Percentiles rank a stretch among this genome's conserved stretches.
Conservation (phyloP, 345 rosid species). For the Turritis glabra region DNA sequence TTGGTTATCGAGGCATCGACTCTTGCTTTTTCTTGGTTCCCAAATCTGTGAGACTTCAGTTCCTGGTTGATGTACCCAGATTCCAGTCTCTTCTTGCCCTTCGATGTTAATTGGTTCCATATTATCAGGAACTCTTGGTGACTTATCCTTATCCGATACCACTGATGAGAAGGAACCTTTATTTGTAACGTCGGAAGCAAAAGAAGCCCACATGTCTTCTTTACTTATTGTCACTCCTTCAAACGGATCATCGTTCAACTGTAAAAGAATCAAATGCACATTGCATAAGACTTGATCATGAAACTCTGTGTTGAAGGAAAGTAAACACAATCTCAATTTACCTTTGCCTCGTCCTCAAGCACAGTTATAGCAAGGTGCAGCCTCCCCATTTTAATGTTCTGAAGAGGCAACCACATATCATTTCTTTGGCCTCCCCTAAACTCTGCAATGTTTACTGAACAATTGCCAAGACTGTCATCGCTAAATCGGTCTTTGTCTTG, state of each 20-base stretch:
- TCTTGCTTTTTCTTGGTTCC: slow-evolving; percentile 89
- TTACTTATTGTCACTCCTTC: slow-evolving; percentile 43
- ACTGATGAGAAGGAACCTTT: slow-evolving; percentile 53
- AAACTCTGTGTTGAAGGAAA: neutral
- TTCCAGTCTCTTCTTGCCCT: slow-evolving; percentile 74
- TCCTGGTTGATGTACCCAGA: slow-evolving; percentile 92
- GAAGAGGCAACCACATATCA: slow-evolving; percentile 90
- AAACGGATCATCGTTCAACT: slow-evolving; percentile 39
- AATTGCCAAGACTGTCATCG: slow-evolving; percentile 78
- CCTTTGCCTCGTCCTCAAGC: slow-evolving; percentile 55
- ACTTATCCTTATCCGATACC: slow-evolving; percentile 50
- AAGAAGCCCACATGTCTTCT: slow-evolving; percentile 49
- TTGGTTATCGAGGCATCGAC: slow-evolving; percentile 47
- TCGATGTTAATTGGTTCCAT: slow-evolving; percentile 76
- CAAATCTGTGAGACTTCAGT: slow-evolving; percentile 68
- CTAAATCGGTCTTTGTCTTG: slow-evolving; percentile 78
- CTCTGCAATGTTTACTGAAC: slow-evolving; percentile 60
- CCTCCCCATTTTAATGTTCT: slow-evolving; percentile 76
- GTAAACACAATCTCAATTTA: slow-evolving; percentile 31
- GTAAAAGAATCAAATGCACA: slow-evolving; percentile 26
- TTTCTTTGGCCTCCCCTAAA: slow-evolving; percentile 72
- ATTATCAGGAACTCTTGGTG: slow-evolving; percentile 54
- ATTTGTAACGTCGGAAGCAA: slow-evolving; percentile 37
- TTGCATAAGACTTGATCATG: slow-evolving; percentile 7
- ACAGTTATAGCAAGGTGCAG: slow-evolving; percentile 79